A percentile compares a stretch with the other conserved stretches of the same genome.
Conservation (phyloP, 2,329 filamentous ascomycete species). For the Metarhizium humberi region DNA sequence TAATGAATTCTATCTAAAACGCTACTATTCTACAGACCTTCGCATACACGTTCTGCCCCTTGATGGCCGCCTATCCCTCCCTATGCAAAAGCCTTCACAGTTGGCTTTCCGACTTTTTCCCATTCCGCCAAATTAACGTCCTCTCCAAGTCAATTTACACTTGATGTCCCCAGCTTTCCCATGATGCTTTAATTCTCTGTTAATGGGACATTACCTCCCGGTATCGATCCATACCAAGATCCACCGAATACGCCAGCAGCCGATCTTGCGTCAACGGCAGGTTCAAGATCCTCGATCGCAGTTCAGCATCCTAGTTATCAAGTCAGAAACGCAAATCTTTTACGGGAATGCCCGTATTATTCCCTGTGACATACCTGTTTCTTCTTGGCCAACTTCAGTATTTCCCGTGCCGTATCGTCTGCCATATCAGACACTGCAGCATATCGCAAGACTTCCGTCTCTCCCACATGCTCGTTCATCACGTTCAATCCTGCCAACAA, state of each 20-base stretch:
- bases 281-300: conserved; percentile 37
- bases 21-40: conserved; percentile 6
- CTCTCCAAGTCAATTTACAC: not conserved
- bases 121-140: not conserved
- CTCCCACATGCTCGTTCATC: conserved; percentile 36
- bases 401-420: conserved; percentile 58
- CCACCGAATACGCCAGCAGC: conserved; percentile 59
- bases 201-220: conserved; percentile 48
- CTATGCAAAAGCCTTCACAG: not conserved
- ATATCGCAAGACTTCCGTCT: conserved; percentile 40
- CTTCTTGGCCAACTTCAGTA: conserved; percentile 44
- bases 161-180: not conserved
- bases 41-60: not conserved
- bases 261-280: conserved; percentile 65
- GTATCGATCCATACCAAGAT: conserved; percentile 62
- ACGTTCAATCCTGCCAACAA: conserved; percentile 47
- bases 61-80: not conserved
- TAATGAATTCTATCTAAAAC: conserved; percentile 5
- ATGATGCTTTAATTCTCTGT: not conserved
- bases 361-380: conserved; percentile 40
- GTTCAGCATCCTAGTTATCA: conserved; percentile 23
- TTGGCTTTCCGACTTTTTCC: not conserved
- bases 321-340: conserved; percentile 1
- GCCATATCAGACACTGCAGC: conserved; percentile 80
- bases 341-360: not conserved